These are phyloP conservation scores for Helicocarpus griseus DNA, from an alignment of 2,329 filamentous ascomycete genomes.

Conservation along the genomic window DNA sequence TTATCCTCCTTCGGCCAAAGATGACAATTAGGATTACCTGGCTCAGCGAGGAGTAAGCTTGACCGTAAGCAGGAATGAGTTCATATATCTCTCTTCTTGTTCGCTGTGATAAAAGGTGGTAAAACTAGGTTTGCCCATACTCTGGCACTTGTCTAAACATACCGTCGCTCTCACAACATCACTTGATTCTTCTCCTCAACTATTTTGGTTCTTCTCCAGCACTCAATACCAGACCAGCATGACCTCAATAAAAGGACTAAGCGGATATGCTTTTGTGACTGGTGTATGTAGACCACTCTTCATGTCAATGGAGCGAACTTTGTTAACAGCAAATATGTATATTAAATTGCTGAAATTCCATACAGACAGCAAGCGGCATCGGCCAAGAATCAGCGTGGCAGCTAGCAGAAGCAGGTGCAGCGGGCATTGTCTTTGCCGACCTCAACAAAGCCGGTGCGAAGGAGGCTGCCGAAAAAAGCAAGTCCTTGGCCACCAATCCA, in stretches of 20 bases:
- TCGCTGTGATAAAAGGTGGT: no score
- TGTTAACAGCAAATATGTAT: no score
- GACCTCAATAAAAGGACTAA: neutral
- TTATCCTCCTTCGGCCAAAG: no score
- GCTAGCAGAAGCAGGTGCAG: slow-evolving; percentile 15
- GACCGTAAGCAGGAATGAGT: no score
- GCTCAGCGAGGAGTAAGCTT: no score
- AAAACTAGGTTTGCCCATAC: no score
- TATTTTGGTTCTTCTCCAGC: neutral
- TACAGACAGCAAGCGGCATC: slow-evolving; percentile 16
- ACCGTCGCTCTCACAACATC: no score
- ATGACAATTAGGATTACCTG: no score
- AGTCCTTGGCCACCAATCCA: slow-evolving; percentile 16
- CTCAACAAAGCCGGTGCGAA: slow-evolving; percentile 12
- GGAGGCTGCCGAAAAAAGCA: slow-evolving; percentile 17
- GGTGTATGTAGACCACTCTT: neutral
- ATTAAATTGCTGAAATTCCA: neutral
- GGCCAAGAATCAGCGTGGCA: slow-evolving; percentile 1
- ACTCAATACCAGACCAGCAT: neutral
- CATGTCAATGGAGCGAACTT: no score
- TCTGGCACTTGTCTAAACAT: no score
- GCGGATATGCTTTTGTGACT: neutral
- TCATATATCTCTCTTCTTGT: no score
- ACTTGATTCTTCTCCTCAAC: no score
- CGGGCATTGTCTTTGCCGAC: slow-evolving; percentile 19